Percentiles rank a stretch among this genome's conserved stretches.
Evolutionary conservation across 2,329 filamentous ascomycete genomes (phyloP).

Genomic region (Paraphaeosphaeria sporulosa): DNA sequence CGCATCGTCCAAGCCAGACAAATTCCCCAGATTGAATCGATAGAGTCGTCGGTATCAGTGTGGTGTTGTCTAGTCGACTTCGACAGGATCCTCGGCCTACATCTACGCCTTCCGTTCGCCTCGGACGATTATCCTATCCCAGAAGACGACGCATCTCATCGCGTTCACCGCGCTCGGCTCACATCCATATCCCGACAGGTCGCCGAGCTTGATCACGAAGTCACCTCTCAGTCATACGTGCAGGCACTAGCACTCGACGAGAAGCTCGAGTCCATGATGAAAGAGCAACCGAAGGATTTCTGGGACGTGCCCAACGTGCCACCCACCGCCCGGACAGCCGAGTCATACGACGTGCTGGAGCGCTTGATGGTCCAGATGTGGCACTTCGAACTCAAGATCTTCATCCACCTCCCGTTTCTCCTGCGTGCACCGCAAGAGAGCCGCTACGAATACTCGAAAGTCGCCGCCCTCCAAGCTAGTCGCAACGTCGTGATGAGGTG

Average conservation of each 20-base stretch:
- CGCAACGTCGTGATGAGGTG: constrained; percentile 47
- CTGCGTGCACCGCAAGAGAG: constrained; percentile 40
- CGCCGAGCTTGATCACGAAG: constrained; percentile 38
- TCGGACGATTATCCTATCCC: constrained; percentile 41
- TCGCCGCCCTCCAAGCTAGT: constrained; percentile 44
- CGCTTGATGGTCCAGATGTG: constrained; percentile 44
- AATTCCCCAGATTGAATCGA: constrained; percentile 32
- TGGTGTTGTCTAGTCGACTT: constrained; percentile 43
- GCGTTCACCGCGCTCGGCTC: constrained; percentile 35
- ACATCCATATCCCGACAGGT: constrained; percentile 33
- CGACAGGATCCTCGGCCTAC: constrained; percentile 43
- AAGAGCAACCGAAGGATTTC: constrained; percentile 40
- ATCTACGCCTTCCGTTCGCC: constrained; percentile 45
- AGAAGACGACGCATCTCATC: constrained; percentile 26
- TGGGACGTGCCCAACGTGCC: constrained; percentile 49
- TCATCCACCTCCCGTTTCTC: constrained; percentile 46
- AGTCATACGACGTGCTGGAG: constrained; percentile 37
- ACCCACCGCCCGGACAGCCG: constrained; percentile 39
- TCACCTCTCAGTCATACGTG: constrained; percentile 42
- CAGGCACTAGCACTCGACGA: constrained; percentile 43
- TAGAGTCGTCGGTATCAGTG: constrained; percentile 37
- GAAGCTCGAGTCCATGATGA: constrained; percentile 40
- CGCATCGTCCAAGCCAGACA: constrained; percentile 39
- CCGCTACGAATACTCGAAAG: constrained; percentile 45
- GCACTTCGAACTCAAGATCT: constrained; percentile 47